These are phyloP conservation scores for Anastatica hierochuntica DNA, from an alignment of 345 rosid genomes.

Conservation along the genomic window DNA sequence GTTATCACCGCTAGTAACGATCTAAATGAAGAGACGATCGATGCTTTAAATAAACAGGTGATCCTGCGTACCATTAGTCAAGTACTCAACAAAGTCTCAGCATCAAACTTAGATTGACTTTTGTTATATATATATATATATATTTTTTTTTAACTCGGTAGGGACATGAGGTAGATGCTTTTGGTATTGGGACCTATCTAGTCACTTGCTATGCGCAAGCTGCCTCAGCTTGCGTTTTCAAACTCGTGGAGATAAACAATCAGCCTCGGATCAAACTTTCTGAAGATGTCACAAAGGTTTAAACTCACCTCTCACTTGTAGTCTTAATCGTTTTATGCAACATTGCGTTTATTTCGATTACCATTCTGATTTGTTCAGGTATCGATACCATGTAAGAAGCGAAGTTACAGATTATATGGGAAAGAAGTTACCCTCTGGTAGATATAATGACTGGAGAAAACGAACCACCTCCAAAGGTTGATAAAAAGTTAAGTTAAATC, in stretches of 20 bases:
- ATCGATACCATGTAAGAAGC: too few relatives aligned
- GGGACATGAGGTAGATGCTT: slow-evolving; percentile 96
- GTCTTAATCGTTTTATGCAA: not conserved
- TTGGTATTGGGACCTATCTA: slow-evolving; percentile 81
- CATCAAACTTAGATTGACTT: too few relatives aligned
- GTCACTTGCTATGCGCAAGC: slow-evolving; percentile 95
- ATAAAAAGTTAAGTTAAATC: not conserved
- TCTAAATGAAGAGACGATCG: too few relatives aligned
- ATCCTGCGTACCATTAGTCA: not conserved
- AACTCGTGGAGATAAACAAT: slow-evolving; percentile 89
- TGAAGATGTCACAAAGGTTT: slow-evolving; percentile 98
- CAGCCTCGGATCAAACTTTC: slow-evolving; percentile 98
- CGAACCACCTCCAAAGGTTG: slow-evolving; percentile 79
- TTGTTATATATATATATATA: too few relatives aligned
- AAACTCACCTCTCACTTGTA: not conserved
- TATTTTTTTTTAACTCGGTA: slow-evolving; percentile 1
- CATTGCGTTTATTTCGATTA: not conserved
- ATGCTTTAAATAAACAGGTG: slow-evolving; percentile 95
- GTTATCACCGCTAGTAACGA: too few relatives aligned
- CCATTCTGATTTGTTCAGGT: slow-evolving; percentile 20
- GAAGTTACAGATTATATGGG: slow-evolving; percentile 69
- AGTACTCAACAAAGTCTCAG: too few relatives aligned
- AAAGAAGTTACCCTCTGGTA: slow-evolving; percentile 74
- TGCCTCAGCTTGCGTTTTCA: slow-evolving; percentile 91
- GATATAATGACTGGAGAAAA: slow-evolving; percentile 93